phyloP scores from a whole-genome alignment of 2,329 filamentous ascomycete genomes.

The Claviceps purpurea region DNA sequence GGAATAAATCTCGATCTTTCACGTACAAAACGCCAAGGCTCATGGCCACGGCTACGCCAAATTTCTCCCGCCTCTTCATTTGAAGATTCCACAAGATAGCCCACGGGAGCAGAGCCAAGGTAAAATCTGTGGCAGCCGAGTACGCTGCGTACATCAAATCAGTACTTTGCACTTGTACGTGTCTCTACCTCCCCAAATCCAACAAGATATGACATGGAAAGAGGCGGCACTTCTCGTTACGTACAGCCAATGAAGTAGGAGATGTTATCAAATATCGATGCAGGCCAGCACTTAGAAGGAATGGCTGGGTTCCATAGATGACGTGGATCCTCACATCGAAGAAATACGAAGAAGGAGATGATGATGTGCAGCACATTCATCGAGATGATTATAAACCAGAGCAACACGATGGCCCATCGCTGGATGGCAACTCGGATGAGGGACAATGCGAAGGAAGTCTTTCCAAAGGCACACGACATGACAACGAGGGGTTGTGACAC shows the following conservation, averaged over 20 bases:
- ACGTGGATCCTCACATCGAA: conserved; percentile 3
- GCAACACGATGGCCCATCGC: conserved; percentile 2
- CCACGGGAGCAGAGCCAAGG: conserved; percentile 5
- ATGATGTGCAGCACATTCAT: conserved; percentile 4
- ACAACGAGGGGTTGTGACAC: conserved; percentile 5
- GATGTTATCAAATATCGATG: background rate
- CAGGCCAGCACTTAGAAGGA: conserved; percentile 2
- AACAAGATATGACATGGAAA: background rate
- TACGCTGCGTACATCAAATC: background rate
- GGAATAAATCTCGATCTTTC: background rate
- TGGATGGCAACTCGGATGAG: conserved; percentile 5
- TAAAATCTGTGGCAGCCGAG: conserved; percentile 5
- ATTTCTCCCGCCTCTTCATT: conserved; percentile 5
- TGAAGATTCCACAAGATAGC: conserved; percentile 6
- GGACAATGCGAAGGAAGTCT: conserved; percentile 5
- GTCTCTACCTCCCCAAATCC: background rate
- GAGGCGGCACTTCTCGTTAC: background rate
- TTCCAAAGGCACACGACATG: conserved; percentile 7
- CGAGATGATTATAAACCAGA: conserved; percentile 6
- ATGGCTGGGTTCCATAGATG: conserved; percentile 4
- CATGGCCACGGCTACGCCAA: conserved; percentile 6
- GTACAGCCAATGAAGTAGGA: conserved; percentile 6
- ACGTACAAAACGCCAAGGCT: conserved; percentile 7
- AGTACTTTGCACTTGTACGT: background rate
- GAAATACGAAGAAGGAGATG: conserved; percentile 5